Evolutionary conservation across 495 filamentous ascomycete genomes (phyloP), one percentile per base, ranked within the genome.

Genomic region (Massariosphaeria phaeospora): DNA sequence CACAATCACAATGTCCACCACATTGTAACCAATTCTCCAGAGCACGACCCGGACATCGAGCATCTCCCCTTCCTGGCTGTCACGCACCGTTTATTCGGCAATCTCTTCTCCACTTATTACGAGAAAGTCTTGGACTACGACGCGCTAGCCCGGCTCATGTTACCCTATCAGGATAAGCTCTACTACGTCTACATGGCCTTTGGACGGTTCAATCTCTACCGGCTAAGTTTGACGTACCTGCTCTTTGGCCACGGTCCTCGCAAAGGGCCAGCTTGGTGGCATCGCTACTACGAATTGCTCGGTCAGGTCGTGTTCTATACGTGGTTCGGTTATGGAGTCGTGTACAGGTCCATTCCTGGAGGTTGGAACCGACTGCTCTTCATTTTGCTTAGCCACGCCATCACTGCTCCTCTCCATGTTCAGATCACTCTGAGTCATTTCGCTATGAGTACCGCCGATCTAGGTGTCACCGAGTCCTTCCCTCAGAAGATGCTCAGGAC

Each of bases 401-500:
- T 94, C 30, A 86, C 91, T 8, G 85, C 84, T 69, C 89, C 90
- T 12, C 73, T 97, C 20, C 93, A 98, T 66, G 83, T 91, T 30
- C 93, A 97, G 72, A 96, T 98, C 67, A 96, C 93, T 8, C 82
- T 97, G 24, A 91, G 86, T 9, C 93, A 98, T 71, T 98, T 96
- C 68, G 88, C 90, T 52, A 98, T 97, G 93, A 89, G 84, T 58
- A 97, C 93, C 0, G 80, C 89, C 7, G 93, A 97, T 62, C 74
- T 96, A 23, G 93, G 93, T 1, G 76, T 84, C 2, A 74, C 83
- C 49, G 93, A 98, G 71, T 91, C 86, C 12, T 98, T 97, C 68
- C 84, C 93, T 2, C 93, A 98, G 72, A 89, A 85, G 70, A 96
- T 96, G 93, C 77, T 98, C 43, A 80, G 93, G 51, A 98, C 93